Conservation (phyloP, 331 rosid species). For the Rhamnella rubrinervis region DNA sequence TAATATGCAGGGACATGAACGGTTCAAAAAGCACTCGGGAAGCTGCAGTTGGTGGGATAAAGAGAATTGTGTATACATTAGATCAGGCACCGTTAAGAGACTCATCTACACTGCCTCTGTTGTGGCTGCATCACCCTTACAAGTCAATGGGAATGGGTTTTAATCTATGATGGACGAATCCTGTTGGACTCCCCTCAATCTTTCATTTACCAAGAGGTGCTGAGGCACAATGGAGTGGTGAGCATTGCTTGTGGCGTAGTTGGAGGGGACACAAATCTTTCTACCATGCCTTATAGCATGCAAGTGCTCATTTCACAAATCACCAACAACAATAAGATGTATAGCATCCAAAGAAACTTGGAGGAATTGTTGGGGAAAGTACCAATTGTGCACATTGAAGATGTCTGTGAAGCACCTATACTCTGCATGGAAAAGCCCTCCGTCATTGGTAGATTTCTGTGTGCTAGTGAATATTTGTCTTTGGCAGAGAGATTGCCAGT, state of each 20-base stretch:
- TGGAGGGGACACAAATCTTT: conserved; percentile 44
- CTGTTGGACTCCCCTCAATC: conserved; percentile 48
- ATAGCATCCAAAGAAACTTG: conserved; percentile 17
- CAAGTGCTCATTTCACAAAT: conserved; percentile 20
- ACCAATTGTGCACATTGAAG: conserved; percentile 55
- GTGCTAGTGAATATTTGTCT: conserved; percentile 31
- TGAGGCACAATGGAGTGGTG: conserved; percentile 38
- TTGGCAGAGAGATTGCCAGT: conserved; percentile 22
- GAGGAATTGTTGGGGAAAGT: conserved; percentile 34
- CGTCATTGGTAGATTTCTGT: conserved; percentile 40
- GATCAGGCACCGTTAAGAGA: conserved; percentile 33
- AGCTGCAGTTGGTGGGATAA: conserved; percentile 38
- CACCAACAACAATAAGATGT: not conserved
- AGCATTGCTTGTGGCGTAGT: conserved; percentile 41
- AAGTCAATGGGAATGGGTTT: conserved; percentile 27
- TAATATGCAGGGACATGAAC: not conserved
- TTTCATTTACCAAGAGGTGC: conserved; percentile 17
- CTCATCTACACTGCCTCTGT: conserved; percentile 40
- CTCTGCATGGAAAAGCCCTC: conserved; percentile 46
- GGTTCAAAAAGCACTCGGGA: conserved; percentile 33
- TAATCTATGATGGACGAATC: conserved; percentile 37
- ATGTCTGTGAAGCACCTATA: conserved; percentile 49
- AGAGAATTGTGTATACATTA: conserved; percentile 19
- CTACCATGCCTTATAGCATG: conserved; percentile 6
- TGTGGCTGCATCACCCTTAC: conserved; percentile 33